These are phyloP conservation scores for Crithidia bombi DNA, from an alignment of 208 protist genomes.

Conservation along the genomic window DNA sequence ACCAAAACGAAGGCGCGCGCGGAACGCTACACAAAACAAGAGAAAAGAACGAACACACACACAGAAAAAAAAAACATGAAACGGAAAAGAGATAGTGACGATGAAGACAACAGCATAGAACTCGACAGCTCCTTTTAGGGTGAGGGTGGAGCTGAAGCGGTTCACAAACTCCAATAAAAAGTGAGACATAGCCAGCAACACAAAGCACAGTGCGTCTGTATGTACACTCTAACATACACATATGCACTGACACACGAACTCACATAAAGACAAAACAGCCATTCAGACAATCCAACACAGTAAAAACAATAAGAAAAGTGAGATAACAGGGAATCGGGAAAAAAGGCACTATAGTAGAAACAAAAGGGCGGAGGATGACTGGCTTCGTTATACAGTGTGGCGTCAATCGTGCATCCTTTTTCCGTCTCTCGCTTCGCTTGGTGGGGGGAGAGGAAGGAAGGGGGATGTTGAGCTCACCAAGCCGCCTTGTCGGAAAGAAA, in stretches of 20 bases:
- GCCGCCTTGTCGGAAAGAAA: conserved; percentile 4
- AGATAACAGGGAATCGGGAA: conserved; percentile 22
- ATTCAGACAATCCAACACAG: neutral
- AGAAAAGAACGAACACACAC: neutral
- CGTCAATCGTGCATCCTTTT: too few relatives aligned
- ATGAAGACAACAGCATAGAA: neutral
- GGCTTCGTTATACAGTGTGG: too few relatives aligned
- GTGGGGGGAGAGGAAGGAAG: too few relatives aligned
- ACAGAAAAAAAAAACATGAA: neutral
- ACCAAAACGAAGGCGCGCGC: too few relatives aligned
- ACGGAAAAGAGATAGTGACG: neutral
- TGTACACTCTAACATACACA: neutral
- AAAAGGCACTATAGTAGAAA: conserved; percentile 13
- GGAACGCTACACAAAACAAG: neutral
- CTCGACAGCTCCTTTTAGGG: too few relatives aligned
- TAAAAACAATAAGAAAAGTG: neutral
- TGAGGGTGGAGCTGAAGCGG: too few relatives aligned
- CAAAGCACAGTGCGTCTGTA: neutral
- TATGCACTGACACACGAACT: neutral
- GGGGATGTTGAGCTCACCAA: too few relatives aligned
- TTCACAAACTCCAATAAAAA: too few relatives aligned
- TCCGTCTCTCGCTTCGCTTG: too few relatives aligned
- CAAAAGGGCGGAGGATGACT: too few relatives aligned
- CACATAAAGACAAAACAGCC: neutral
- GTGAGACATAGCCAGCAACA: too few relatives aligned